Evolutionary conservation across 306 rosid genomes (phyloP).

Genomic region (Phaseolus lunatus): DNA sequence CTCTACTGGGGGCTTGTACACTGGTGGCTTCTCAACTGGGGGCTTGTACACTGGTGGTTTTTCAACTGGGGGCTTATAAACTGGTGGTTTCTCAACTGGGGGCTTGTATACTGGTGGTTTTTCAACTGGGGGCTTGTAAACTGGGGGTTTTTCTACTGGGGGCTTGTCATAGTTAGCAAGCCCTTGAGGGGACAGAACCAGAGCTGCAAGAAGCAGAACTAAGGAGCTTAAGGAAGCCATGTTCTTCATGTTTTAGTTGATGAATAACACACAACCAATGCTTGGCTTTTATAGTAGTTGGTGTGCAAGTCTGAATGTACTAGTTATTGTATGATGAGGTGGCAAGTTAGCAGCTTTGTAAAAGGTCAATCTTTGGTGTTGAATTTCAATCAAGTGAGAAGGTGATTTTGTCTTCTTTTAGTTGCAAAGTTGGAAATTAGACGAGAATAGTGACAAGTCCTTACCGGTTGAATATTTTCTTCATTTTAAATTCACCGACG

Average conservation of each 20-base stretch:
- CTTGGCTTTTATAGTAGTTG: neutral
- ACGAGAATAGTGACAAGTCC: neutral
- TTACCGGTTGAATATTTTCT: neutral
- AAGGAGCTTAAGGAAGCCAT: neutral
- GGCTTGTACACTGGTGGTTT: neutral
- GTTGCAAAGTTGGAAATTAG: neutral
- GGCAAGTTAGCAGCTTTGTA: neutral
- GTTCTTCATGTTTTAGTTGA: neutral
- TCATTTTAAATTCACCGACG: neutral
- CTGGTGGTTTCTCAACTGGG: neutral
- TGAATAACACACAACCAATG: neutral
- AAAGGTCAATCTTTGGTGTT: neutral
- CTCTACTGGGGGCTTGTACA: neutral
- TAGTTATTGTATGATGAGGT: neutral
- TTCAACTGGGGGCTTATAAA: neutral
- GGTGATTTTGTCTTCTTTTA: neutral
- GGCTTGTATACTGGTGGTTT: neutral
- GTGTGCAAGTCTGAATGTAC: too few species aligned
- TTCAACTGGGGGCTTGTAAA: neutral
- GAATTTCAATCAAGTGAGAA: neutral
- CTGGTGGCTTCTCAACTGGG: neutral
- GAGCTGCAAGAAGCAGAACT: neutral
- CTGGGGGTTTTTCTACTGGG: neutral
- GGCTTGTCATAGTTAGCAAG: neutral
- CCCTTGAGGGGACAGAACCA: neutral